Evolutionary conservation across 1,139 yeast genomes (phyloP), one percentile per base, ranked within the genome.

Genomic region (Eremothecium cymbalariae): DNA sequence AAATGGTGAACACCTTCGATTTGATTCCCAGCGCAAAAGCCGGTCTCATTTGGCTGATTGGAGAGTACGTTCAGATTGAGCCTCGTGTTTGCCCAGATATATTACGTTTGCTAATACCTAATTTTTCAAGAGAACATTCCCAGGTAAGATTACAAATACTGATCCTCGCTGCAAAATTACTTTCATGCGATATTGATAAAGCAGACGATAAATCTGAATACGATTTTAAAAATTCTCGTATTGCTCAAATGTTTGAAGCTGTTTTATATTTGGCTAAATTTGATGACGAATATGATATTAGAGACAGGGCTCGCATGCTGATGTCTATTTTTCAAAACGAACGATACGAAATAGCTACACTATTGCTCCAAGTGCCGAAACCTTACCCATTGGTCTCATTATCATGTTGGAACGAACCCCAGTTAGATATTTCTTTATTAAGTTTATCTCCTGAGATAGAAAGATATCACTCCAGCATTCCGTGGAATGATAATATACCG

Each of bases 11-110:
- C 8, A 31, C 41, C 11, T 38, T 44, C 23, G 38, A 40, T 15
- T 25, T 53, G 31, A 38, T 60, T 43, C 50, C 55, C 48, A 43
- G 67, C 12, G 95, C 97, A 0, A 74, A 77, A 44, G 86, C 94
- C 1, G 81, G 93, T 37, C 77, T 86, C 14, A 69, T 90, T 12
- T 93, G 97, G 97, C 68, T 88, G 8, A 72, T 90, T 29, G 96
- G 97, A 2, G 97, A 90, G 51, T 79, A 82, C 50, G 57, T 70
- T 1, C 57, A 58, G 1, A 47, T 63, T 8, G 66, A 67, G 9
- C 66, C 69, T n/a, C 58, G 59, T 16, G 67, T 82, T 31, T 85
- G 85, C 1, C 93, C 94, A 0, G 96, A 90, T 55, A 73, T 85
- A 1, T 63, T 86, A 38, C 67, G 95, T 35, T 59, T 61, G 6